These are phyloP conservation scores for Asterella californica DNA, from an alignment of 225 moss, liverwort and hornwort species.

Conservation along the genomic window DNA sequence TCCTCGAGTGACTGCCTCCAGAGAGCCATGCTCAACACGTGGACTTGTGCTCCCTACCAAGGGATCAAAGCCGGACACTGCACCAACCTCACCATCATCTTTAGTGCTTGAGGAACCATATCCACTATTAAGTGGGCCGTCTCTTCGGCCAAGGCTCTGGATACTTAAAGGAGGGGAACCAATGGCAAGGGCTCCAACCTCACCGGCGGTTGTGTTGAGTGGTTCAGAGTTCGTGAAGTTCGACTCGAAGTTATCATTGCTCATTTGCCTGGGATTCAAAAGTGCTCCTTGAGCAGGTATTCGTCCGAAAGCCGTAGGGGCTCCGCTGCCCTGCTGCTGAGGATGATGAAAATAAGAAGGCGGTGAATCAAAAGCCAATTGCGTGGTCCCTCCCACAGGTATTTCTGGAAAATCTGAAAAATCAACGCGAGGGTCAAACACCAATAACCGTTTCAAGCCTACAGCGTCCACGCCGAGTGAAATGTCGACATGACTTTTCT, in stretches of 20 bases:
- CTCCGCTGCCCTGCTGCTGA: constrained; percentile 48
- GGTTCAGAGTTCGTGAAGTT: constrained; percentile 31
- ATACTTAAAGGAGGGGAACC: constrained; percentile 58
- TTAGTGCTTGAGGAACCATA: constrained; percentile 20
- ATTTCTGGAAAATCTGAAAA: constrained; percentile 61
- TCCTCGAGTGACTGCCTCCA: constrained; percentile 23
- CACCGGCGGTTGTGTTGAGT: constrained; percentile 13
- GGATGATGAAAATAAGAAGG: constrained; percentile 58
- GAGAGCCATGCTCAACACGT: constrained; percentile 23
- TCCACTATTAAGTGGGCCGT: constrained; percentile 33
- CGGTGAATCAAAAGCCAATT: constrained; percentile 71
- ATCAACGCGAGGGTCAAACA: constrained; percentile 5
- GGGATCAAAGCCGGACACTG: constrained; percentile 16
- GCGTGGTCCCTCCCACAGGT: constrained; percentile 51
- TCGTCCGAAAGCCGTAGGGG: constrained; percentile 35
- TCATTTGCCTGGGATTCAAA: constrained; percentile 39
- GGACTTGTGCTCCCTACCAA: constrained; percentile 15
- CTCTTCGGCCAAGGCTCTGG: constrained; percentile 50
- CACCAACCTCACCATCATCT: constrained; percentile 22
- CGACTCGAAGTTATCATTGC: constrained; percentile 45
- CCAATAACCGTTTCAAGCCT: constrained; percentile 5
- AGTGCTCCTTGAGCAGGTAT: constrained; percentile 34
- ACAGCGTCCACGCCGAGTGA: neutral
- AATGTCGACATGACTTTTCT: neutral
- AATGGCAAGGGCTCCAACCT: constrained; percentile 30